phyloP scores from a whole-genome alignment of 805 yeast genomes.

The Candida maris region DNA sequence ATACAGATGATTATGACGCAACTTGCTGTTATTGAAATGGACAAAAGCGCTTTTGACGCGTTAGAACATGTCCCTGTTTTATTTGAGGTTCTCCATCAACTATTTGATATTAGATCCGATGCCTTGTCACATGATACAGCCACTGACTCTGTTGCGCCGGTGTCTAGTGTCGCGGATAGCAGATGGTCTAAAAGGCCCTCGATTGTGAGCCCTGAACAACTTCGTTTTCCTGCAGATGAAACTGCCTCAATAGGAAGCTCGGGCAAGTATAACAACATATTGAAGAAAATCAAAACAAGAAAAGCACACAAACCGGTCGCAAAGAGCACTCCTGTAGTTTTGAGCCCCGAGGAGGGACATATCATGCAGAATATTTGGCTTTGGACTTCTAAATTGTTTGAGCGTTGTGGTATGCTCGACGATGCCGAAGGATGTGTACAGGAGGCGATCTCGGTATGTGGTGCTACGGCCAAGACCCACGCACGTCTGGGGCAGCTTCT shows the following conservation, averaged over 20 bases:
- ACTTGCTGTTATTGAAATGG: constrained; percentile 61
- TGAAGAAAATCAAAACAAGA: constrained; percentile 13
- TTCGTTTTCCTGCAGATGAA: neutral
- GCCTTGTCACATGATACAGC: neutral
- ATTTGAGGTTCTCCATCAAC: constrained; percentile 50
- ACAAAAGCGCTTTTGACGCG: constrained; percentile 55
- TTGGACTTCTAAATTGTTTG: constrained; percentile 64
- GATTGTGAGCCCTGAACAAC: constrained; percentile 8
- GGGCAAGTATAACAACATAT: constrained; percentile 16
- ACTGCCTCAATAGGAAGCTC: constrained; percentile 7
- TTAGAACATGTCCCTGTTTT: constrained; percentile 64
- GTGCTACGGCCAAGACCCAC: constrained; percentile 46
- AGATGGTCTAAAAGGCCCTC: constrained; percentile 17
- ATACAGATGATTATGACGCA: constrained; percentile 73
- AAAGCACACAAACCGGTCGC: constrained; percentile 13
- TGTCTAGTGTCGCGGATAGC: constrained; percentile 1
- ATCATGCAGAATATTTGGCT: constrained; percentile 68
- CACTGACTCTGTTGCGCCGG: neutral
- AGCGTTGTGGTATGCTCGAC: constrained; percentile 45
- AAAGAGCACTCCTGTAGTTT: constrained; percentile 3
- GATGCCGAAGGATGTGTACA: constrained; percentile 71
- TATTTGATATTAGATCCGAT: constrained; percentile 14
- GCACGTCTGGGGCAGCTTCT: constrained; percentile 48
- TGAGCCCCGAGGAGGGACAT: constrained; percentile 28
- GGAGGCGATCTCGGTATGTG: constrained; percentile 58